phyloP scores from a whole-genome alignment of 805 yeast species.

The Sungouiozyma intestinalis region DNA sequence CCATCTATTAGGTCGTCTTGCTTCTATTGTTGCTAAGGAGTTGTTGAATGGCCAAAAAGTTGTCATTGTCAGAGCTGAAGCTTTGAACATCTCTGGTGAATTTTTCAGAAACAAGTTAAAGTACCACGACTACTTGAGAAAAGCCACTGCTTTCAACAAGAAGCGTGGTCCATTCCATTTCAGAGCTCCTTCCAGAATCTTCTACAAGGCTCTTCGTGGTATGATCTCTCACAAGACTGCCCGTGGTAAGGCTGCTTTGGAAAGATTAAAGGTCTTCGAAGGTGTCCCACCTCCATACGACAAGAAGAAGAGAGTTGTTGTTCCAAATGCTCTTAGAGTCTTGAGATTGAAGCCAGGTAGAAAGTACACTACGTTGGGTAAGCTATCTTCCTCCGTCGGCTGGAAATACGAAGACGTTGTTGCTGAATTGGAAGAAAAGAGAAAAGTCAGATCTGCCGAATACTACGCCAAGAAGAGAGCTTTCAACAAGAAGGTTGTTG shows the following conservation, averaged over 20 bases:
- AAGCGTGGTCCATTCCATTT: constrained; percentile 99
- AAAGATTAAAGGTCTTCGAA: constrained; percentile 98
- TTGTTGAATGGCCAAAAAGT: constrained; percentile 95
- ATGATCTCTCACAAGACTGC: constrained; percentile 99
- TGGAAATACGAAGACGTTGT: constrained; percentile 99
- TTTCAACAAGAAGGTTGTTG: constrained; percentile 79
- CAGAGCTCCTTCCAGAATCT: constrained; percentile 99
- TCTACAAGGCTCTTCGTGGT: constrained; percentile 99
- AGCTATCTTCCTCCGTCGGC: constrained; percentile 93
- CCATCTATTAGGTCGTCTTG: constrained; percentile 99
- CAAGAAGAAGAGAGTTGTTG: constrained; percentile 99
- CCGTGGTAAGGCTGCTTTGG: constrained; percentile 99
- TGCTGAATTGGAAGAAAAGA: constrained; percentile 95
- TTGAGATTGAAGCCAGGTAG: constrained; percentile 99
- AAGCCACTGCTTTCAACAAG: constrained; percentile 98
- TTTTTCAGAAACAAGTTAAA: constrained; percentile 99
- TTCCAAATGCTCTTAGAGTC: constrained; percentile 98
- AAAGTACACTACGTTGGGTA: constrained; percentile 98
- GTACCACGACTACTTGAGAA: constrained; percentile 99
- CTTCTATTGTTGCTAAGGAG: constrained; percentile 97
- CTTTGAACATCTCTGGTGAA: constrained; percentile 98
- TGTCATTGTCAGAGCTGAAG: constrained; percentile 95
- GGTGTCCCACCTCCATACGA: constrained; percentile 99
- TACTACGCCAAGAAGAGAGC: constrained; percentile 98
- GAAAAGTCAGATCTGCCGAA: constrained; percentile 98